A percentile compares a stretch with the other conserved stretches of the same genome.
Conservation (phyloP, 768 basidiomycete species). For the Rubroboletus satanas region DNA sequence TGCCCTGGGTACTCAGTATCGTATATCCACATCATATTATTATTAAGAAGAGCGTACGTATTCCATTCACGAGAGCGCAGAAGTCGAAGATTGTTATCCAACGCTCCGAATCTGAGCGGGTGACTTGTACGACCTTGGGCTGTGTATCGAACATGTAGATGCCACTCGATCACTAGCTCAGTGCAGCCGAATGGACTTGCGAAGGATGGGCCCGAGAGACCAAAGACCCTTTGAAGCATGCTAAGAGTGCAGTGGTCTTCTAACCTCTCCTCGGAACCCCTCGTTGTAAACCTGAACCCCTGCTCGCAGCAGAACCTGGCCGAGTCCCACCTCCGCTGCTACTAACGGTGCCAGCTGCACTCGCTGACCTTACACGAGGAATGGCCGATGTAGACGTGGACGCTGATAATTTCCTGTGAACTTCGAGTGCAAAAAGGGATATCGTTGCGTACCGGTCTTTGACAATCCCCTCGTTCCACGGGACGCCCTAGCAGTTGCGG, state of each 20-base stretch:
- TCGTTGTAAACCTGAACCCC: slow-evolving; percentile 24
- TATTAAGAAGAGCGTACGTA: not conserved
- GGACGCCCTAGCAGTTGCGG: slow-evolving; percentile 40
- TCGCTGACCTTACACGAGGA: slow-evolving; percentile 25
- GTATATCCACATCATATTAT: slow-evolving; percentile 2
- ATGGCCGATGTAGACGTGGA: slow-evolving; percentile 11
- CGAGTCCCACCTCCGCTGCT: slow-evolving; percentile 17
- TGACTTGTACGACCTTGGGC: not conserved
- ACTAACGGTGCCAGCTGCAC: slow-evolving; percentile 25
- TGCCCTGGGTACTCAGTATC: not conserved
- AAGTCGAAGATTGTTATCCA: not conserved
- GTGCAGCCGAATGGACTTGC: not conserved
- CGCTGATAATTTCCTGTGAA: slow-evolving; percentile 12
- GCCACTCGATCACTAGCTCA: not conserved
- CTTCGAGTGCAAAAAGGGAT: not conserved
- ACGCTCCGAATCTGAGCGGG: not conserved
- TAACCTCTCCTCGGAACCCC: slow-evolving; percentile 27
- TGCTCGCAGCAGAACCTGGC: slow-evolving; percentile 23
- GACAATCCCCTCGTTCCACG: slow-evolving; percentile 44
- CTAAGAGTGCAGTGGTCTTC: not conserved
- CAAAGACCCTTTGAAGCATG: not conserved
- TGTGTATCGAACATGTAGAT: not conserved
- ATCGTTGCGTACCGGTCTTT: slow-evolving; percentile 34
- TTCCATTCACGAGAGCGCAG: slow-evolving; percentile 2
- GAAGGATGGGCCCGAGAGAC: not conserved